Conservation (phyloP, 2,329 filamentous ascomycete genomes). For the Chrysoporthe deuterocubensis region DNA sequence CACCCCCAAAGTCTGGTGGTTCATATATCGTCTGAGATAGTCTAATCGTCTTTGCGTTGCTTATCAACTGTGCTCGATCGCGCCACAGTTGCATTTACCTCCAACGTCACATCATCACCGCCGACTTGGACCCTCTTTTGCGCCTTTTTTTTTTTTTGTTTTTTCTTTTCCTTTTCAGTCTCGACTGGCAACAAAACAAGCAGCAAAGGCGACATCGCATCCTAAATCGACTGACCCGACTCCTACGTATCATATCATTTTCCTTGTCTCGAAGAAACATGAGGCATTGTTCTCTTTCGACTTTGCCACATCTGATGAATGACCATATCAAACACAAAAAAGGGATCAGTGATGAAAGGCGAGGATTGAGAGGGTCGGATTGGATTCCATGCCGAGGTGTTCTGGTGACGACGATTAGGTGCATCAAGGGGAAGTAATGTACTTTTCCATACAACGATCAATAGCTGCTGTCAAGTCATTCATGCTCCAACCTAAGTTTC, state of each 20-base stretch:
- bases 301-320: conserved; percentile 5
- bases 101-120: not conserved
- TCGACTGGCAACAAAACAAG: not conserved
- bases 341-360: not conserved
- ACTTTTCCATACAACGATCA: not conserved
- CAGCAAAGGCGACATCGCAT: not conserved
- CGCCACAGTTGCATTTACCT: not conserved
- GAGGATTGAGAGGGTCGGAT: not conserved
- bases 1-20: conserved; percentile 20
- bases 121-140: not conserved
- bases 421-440: not conserved
- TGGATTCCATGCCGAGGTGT: conserved; percentile 3
- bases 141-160: not conserved
- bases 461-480: conserved; percentile 7
- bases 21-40: conserved; percentile 27
- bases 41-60: conserved; percentile 22
- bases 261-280: not conserved
- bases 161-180: no score
- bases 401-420: not conserved
- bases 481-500: not conserved
- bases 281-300: not conserved
- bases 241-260: not conserved
- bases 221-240: not conserved
- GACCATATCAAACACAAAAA: conserved; percentile 9
- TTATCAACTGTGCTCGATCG: not conserved